Evolutionary conservation across 1,284 basidiomycete species (phyloP).

Genomic region (Boletus mariae): DNA sequence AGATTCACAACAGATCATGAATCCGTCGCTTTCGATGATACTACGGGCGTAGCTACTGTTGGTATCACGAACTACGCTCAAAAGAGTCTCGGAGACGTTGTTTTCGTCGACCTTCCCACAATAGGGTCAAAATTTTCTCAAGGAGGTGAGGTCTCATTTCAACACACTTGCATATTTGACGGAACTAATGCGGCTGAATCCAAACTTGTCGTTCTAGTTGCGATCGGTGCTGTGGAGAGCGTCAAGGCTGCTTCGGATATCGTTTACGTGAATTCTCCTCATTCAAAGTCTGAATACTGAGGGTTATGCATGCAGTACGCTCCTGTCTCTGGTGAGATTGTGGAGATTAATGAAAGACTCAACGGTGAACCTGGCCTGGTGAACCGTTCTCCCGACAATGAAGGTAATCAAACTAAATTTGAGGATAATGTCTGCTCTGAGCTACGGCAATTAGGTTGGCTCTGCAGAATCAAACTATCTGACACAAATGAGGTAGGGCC

Average conservation of each 20-base stretch:
- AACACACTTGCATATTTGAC: background rate
- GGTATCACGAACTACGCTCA: slow-evolving; percentile 71
- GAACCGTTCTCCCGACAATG: slow-evolving; percentile 85
- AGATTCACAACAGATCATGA: slow-evolving; percentile 92
- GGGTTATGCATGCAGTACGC: slow-evolving; percentile 61
- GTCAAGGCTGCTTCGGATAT: slow-evolving; percentile 98
- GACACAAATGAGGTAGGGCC: slow-evolving; percentile 66
- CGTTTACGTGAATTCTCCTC: slow-evolving; percentile 42
- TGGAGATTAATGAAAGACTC: slow-evolving; percentile 77
- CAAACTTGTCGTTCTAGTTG: slow-evolving; percentile 47
- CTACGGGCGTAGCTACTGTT: slow-evolving; percentile 78
- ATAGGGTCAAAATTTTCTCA: slow-evolving; percentile 66
- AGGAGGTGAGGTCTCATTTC: slow-evolving; percentile 61
- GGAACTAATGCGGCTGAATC: slow-evolving; percentile 7
- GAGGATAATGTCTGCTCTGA: background rate
- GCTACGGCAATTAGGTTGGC: slow-evolving; percentile 67
- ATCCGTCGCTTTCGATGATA: slow-evolving; percentile 78
- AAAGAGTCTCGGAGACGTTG: slow-evolving; percentile 86
- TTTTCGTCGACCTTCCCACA: slow-evolving; percentile 90
- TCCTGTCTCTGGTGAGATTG: slow-evolving; percentile 83
- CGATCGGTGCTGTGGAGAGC: slow-evolving; percentile 95
- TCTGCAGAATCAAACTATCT: slow-evolving; percentile 88
- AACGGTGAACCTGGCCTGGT: slow-evolving; percentile 73
- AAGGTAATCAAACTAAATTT: slow-evolving; percentile 57
- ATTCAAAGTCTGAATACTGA: slow-evolving; percentile 8